These are phyloP conservation scores for Talaromyces adpressus DNA, from an alignment of 495 filamentous ascomycete species.

Conservation along the genomic window DNA sequence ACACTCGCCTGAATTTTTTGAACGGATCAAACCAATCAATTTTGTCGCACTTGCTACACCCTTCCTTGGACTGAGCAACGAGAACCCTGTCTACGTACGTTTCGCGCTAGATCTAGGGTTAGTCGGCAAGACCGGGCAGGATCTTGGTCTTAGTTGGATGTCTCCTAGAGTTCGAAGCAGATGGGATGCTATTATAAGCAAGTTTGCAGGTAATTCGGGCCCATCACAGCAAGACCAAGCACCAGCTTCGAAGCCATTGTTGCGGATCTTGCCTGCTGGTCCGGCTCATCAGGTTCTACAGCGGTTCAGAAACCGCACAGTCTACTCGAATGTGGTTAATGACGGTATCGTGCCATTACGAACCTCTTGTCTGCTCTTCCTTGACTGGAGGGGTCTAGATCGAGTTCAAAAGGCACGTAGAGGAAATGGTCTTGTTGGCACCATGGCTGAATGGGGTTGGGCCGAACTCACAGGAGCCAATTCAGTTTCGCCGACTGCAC, in stretches of 20 bases:
- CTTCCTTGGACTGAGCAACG: constrained; percentile 89
- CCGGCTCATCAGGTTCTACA: constrained; percentile 82
- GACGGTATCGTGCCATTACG: constrained; percentile 94
- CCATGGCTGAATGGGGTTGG: constrained; percentile 90
- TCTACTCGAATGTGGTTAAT: constrained; percentile 98
- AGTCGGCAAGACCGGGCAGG: constrained; percentile 89
- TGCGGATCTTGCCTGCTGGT: constrained; percentile 86
- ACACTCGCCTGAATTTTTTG: constrained; percentile 87
- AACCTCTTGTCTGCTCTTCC: constrained; percentile 91
- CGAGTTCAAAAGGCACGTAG: constrained; percentile 90
- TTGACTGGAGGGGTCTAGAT: constrained; percentile 92
- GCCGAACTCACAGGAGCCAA: constrained; percentile 85
- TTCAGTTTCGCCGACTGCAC: constrained; percentile 39
- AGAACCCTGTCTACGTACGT: constrained; percentile 94
- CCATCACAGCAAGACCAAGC: constrained; percentile 59
- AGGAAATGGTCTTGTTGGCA: constrained; percentile 86
- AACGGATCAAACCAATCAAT: constrained; percentile 79
- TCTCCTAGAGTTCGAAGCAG: constrained; percentile 78
- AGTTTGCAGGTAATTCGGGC: constrained; percentile 59
- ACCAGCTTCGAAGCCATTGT: constrained; percentile 77
- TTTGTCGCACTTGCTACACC: constrained; percentile 90
- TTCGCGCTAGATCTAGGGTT: constrained; percentile 95
- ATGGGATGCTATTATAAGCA: constrained; percentile 80
- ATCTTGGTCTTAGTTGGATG: constrained; percentile 90
- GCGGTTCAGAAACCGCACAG: constrained; percentile 82